Evolutionary conservation across 148 eudicot species (phyloP).

Genomic region (Fagopyrum tataricum): DNA sequence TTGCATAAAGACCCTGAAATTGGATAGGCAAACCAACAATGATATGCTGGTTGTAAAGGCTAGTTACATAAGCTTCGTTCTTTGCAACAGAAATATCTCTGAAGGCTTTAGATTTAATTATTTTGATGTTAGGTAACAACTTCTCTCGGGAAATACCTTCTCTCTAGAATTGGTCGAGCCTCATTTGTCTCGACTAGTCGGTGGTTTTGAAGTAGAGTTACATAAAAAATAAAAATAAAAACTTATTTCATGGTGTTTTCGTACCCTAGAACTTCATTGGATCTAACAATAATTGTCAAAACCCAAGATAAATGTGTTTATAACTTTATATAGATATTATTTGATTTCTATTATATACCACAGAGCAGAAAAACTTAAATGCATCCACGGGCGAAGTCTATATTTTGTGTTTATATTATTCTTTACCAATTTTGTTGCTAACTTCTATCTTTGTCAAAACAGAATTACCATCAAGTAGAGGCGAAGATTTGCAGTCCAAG

Average conservation of each 20-base stretch:
- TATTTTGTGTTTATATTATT: background rate
- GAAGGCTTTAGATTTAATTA: background rate
- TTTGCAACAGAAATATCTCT: background rate
- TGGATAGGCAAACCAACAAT: background rate
- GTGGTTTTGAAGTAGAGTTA: background rate
- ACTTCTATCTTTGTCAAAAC: slow-evolving; percentile 14
- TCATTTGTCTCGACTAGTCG: background rate
- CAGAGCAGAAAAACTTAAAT: background rate
- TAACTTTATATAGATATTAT: background rate
- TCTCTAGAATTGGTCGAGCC: background rate
- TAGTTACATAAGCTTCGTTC: background rate
- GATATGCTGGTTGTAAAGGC: background rate
- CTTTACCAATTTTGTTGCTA: background rate
- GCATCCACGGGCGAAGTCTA: background rate
- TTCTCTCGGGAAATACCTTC: background rate
- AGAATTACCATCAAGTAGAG: slow-evolving; percentile 94
- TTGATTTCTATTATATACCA: background rate
- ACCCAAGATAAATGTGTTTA: background rate
- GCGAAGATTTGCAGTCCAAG: slow-evolving; percentile 90
- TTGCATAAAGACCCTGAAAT: background rate
- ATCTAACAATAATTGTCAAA: background rate
- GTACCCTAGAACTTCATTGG: background rate
- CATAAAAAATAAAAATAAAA: background rate
- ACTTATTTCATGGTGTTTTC: background rate
- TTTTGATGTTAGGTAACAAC: background rate